phyloP scores from a whole-genome alignment of 2,329 filamentous ascomycete genomes.

The Alternaria viburni region DNA sequence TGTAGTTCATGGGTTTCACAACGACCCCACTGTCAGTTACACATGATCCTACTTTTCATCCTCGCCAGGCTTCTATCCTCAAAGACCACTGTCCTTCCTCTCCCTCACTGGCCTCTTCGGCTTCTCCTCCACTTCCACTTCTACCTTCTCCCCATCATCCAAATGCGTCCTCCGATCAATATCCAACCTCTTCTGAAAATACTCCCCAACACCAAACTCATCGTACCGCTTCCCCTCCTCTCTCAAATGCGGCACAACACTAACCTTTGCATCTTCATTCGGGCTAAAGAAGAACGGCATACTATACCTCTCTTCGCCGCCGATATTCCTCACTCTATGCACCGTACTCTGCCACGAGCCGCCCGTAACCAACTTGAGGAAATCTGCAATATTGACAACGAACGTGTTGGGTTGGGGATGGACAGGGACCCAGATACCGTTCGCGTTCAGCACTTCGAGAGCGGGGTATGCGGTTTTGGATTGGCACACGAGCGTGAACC shows the following conservation, averaged over 20 bases:
- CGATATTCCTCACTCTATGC: conserved; percentile 50
- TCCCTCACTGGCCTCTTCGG: background rate
- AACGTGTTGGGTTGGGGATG: conserved; percentile 45
- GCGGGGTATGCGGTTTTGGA: conserved; percentile 31
- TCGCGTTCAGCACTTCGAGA: conserved; percentile 52
- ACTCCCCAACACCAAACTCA: conserved; percentile 42
- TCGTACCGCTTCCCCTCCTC: conserved; percentile 32
- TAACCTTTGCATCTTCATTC: conserved; percentile 43
- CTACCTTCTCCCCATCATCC: conserved; percentile 10
- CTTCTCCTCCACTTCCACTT: background rate
- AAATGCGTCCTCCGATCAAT: conserved; percentile 44
- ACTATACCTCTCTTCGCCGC: conserved; percentile 49
- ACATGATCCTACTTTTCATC: background rate
- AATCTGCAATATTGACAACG: conserved; percentile 52
- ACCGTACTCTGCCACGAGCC: conserved; percentile 50
- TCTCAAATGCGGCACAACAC: conserved; percentile 38
- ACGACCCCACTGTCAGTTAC: background rate
- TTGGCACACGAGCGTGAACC: conserved; percentile 51
- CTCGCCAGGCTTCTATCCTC: background rate
- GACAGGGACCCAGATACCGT: conserved; percentile 51
- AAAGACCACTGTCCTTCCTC: conserved; percentile 1
- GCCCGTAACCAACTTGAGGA: conserved; percentile 51
- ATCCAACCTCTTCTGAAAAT: conserved; percentile 40
- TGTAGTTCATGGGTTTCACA: background rate
- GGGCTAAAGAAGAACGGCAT: conserved; percentile 52